These are phyloP conservation scores for Gossypium trilobum DNA, from an alignment of 441 rosid species.

Conservation along the genomic window DNA sequence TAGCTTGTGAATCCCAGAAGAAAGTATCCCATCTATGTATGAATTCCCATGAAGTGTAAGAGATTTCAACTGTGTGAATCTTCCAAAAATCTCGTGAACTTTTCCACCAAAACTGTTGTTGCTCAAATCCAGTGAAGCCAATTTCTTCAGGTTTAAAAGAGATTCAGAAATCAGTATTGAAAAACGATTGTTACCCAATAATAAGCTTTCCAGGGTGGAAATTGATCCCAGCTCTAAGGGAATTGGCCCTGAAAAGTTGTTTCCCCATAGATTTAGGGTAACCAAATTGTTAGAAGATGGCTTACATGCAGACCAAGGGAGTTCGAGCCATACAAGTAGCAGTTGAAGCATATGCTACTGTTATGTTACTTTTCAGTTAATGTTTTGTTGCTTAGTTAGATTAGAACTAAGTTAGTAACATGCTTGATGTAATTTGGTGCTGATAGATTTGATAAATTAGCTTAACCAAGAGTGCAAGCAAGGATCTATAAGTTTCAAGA, in stretches of 20 bases:
- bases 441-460: too few relatives aligned
- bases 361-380: too few relatives aligned
- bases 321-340: too few relatives aligned
- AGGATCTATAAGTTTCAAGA: too few relatives aligned
- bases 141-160: slow-evolving; percentile 39
- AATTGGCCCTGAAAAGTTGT: slow-evolving; percentile 45
- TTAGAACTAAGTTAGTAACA: too few relatives aligned
- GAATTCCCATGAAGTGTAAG: slow-evolving; percentile 49
- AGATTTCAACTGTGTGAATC: slow-evolving; percentile 47
- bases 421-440: too few relatives aligned
- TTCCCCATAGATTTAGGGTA: slow-evolving; percentile 53
- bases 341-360: too few relatives aligned
- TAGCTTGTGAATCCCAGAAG: slow-evolving; percentile 60
- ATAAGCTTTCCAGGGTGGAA: slow-evolving; percentile 42
- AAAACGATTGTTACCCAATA: slow-evolving; percentile 61
- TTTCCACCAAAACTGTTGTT: slow-evolving; percentile 52
- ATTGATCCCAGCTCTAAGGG: slow-evolving; percentile 57
- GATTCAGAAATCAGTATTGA: slow-evolving; percentile 48
- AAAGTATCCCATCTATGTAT: slow-evolving; percentile 43
- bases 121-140: slow-evolving; percentile 62
- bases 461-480: too few relatives aligned
- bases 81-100: slow-evolving; percentile 56
- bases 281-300: slow-evolving; percentile 14
- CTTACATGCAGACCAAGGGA: too few relatives aligned
- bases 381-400: too few relatives aligned